Evolutionary conservation across 2,329 filamentous ascomycete species (phyloP), one percentile per base, ranked within the genome.

Genomic region (Exophiala xenobiotica): DNA sequence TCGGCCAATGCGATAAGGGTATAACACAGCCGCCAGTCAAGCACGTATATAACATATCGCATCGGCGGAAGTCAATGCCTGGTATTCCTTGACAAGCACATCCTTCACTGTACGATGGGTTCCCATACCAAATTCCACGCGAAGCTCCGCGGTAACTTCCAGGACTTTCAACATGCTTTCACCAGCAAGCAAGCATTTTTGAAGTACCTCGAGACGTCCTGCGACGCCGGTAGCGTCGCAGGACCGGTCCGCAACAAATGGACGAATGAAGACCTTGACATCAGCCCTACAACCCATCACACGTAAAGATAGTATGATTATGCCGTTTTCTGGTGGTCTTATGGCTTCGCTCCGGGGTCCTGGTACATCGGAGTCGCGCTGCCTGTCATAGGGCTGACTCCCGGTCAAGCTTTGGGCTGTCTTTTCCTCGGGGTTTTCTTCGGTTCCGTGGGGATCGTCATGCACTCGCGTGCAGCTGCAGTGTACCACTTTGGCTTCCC

Each of bases 401-500:
- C 50, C 12, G 44, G 38, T n/a, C 50, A 53, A 40, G 38, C 50
- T 5, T 23, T 49, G 44, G 46, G 39, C n/a, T 69, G 72, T 22
- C 68, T 70, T 29, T 63, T 66, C 1, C 62, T 72, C 3, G 70
- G 72, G 0, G 51, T 74, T 3, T 62, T 69, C 35, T 76, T 54
- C 35, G 51, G 51, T 0, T 39, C 51, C 2, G 8, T 54, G 6
- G 51, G 46, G 2, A 46, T 54, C 51, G 46, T 50, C 27, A 40
- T 54, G 23, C 51, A 54, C 29, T 54, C 51, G 9, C 40, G 49
- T 24, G 42, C 52, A 60, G 73, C 51, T 8, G 52, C 52, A 9
- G 65, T 68, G 8, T 75, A 75, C 51, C 71, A 74, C 56, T 65
- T 74, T 41, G 71, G 69, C 6, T 75, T 71, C 49, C 72, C 73